Evolutionary conservation across 2,329 filamentous ascomycete species (phyloP).

Genomic region (Aphanocladium album): DNA sequence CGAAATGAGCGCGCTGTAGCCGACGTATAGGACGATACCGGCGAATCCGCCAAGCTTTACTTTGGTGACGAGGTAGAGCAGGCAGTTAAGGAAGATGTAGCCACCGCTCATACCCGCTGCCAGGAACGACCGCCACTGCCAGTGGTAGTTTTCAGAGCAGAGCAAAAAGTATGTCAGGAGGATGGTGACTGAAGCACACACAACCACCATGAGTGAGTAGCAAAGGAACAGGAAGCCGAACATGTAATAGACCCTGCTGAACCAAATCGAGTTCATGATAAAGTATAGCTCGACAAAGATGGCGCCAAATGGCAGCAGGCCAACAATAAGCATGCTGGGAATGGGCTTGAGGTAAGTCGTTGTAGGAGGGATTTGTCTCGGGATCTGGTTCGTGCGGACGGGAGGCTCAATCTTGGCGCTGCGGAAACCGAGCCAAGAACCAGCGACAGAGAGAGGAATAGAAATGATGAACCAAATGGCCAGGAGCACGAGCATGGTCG

Average conservation of each 20-base stretch:
- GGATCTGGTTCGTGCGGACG: constrained; percentile 95
- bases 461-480: constrained; percentile 97
- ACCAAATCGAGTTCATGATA: constrained; percentile 99
- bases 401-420: constrained; percentile 67
- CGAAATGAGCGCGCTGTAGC: constrained; percentile 84
- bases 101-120: constrained; percentile 84
- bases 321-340: constrained; percentile 87
- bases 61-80: constrained; percentile 87
- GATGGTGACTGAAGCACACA: constrained; percentile 85
- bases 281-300: constrained; percentile 99
- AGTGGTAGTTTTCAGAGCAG: constrained; percentile 95
- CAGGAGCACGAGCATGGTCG: constrained; percentile 91
- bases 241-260: constrained; percentile 99
- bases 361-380: constrained; percentile 85
- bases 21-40: constrained; percentile 85
- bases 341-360: constrained; percentile 79
- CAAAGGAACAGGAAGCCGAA: constrained; percentile 98
- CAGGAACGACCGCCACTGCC: constrained; percentile 95
- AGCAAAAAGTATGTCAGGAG: constrained; percentile 95
- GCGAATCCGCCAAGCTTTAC: constrained; percentile 79
- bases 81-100: constrained; percentile 87
- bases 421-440: constrained; percentile 91
- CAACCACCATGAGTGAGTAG: constrained; percentile 96
- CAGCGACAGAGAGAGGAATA: constrained; percentile 81
- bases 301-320: constrained; percentile 87